These are phyloP conservation scores for Aureobasidium namibiae DNA, from an alignment of 2,329 filamentous ascomycete genomes.

Conservation along the genomic window DNA sequence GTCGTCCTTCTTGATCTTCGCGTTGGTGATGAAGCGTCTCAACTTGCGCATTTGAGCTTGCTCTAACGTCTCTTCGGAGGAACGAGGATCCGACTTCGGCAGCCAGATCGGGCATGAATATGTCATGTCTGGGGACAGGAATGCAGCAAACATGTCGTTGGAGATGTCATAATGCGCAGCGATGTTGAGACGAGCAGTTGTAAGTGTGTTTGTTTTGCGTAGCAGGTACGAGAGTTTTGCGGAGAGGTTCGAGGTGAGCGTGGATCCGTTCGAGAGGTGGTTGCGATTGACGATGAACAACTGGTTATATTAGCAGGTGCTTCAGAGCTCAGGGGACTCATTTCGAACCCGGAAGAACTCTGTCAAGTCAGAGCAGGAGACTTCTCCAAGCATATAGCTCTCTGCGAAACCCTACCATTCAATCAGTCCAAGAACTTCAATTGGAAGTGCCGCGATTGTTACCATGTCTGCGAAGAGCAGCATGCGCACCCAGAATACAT, in stretches of 20 bases:
- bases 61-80: constrained; percentile 51
- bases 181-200: constrained; percentile 55
- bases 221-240: constrained; percentile 49
- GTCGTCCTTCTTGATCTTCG: constrained; percentile 54
- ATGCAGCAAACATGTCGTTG: constrained; percentile 68
- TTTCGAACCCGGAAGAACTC: constrained; percentile 49
- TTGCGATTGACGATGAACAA: constrained; percentile 64
- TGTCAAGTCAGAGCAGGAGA: constrained; percentile 58
- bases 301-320: constrained; percentile 28
- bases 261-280: constrained; percentile 56
- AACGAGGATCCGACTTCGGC: constrained; percentile 32
- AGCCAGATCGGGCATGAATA: constrained; percentile 66
- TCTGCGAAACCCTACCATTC: constrained; percentile 52
- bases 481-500: constrained; percentile 62
- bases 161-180: constrained; percentile 68
- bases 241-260: constrained; percentile 51
- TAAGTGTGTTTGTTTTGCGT: constrained; percentile 38
- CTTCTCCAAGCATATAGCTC: constrained; percentile 64
- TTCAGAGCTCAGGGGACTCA: neutral
- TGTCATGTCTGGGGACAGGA: constrained; percentile 67
- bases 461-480: constrained; percentile 64
- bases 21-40: constrained; percentile 56
- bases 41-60: constrained; percentile 61
- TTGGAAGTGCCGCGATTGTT: constrained; percentile 9
- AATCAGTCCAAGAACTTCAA: neutral